A percentile compares a stretch with the other conserved stretches of the same genome.
phyloP scores from a whole-genome alignment of 805 yeast genomes.

The Candida xiaguanensis region DNA sequence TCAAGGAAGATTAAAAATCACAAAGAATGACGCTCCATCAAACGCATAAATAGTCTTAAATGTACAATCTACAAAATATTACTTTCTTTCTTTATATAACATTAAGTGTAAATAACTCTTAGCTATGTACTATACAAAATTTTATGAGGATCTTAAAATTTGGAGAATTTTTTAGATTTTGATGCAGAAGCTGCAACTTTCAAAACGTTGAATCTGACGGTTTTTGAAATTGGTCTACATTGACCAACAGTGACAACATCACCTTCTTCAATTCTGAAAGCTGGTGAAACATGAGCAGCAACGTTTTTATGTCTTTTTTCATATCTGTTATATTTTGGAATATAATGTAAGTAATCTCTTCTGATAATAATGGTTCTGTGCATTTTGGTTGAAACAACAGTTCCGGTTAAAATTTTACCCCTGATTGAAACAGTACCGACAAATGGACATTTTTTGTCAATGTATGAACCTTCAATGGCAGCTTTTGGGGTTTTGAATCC shows the following conservation, averaged over 20 bases:
- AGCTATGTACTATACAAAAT: conserved; percentile 3
- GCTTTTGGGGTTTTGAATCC: conserved; percentile 99
- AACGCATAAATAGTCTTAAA: conserved; percentile 29
- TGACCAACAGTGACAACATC: conserved; percentile 99
- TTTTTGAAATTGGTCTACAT: conserved; percentile 99
- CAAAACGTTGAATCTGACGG: conserved; percentile 99
- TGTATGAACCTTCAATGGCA: conserved; percentile 98
- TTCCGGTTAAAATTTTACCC: conserved; percentile 99
- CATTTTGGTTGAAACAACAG: conserved; percentile 99
- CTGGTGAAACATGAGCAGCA: conserved; percentile 99
- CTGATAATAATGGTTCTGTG: conserved; percentile 99
- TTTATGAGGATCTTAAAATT: conserved; percentile 60
- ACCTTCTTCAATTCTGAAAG: conserved; percentile 99
- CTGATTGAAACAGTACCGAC: conserved; percentile 96
- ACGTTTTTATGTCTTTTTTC: conserved; percentile 99
- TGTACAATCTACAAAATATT: neutral
- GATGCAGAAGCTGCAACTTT: conserved; percentile 88
- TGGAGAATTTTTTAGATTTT: conserved; percentile 91
- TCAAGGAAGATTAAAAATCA: conserved; percentile 45
- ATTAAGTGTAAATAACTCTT: conserved; percentile 6
- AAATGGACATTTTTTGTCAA: conserved; percentile 99
- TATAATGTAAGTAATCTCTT: conserved; percentile 99
- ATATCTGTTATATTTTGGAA: conserved; percentile 99
- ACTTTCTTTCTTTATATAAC: conserved; percentile 11
- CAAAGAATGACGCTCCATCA: conserved; percentile 54